These are phyloP conservation scores for Scutellaria baicalensis DNA, from an alignment of 257 asterid genomes.

Conservation along the genomic window DNA sequence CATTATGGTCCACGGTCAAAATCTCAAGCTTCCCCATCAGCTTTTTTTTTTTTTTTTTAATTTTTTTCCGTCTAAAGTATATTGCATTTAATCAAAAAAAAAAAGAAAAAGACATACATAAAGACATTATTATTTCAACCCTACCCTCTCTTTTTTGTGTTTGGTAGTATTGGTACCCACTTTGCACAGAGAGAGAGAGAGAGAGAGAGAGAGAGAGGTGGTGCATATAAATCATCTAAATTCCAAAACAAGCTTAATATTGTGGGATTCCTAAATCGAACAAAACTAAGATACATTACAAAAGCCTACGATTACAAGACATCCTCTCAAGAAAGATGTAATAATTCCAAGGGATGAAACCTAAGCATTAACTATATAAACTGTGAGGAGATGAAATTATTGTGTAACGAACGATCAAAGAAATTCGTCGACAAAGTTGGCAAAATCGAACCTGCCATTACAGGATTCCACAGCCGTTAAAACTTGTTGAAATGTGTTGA, in stretches of 20 bases:
- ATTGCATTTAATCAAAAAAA: too few relatives aligned
- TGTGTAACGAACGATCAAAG: constrained; percentile 14
- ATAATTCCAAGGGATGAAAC: not conserved
- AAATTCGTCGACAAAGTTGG: constrained; percentile 60
- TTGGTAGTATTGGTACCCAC: too few relatives aligned
- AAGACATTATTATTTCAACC: too few relatives aligned
- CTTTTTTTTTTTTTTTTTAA: too few relatives aligned
- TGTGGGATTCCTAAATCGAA: not conserved
- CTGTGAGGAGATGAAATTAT: not conserved
- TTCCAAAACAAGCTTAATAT: not conserved
- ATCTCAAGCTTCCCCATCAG: too few relatives aligned
- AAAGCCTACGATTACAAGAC: not conserved
- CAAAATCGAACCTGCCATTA: constrained; percentile 55
- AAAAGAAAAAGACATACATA: too few relatives aligned
- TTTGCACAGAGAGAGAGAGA: too few relatives aligned
- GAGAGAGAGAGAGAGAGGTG: too few relatives aligned
- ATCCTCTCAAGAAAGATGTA: not conserved
- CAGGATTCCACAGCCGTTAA: constrained; percentile 57
- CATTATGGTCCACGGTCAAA: too few relatives aligned
- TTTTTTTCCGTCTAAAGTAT: too few relatives aligned
- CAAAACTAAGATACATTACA: not conserved
- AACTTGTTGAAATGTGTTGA: constrained; percentile 54
- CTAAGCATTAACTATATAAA: not conserved
- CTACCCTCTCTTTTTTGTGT: too few relatives aligned
- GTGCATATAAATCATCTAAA: too few relatives aligned